Percentiles rank a stretch among this genome's conserved stretches.
Evolutionary conservation across 441 rosid species (phyloP).

Genomic region (Pelargonium citronellum): DNA sequence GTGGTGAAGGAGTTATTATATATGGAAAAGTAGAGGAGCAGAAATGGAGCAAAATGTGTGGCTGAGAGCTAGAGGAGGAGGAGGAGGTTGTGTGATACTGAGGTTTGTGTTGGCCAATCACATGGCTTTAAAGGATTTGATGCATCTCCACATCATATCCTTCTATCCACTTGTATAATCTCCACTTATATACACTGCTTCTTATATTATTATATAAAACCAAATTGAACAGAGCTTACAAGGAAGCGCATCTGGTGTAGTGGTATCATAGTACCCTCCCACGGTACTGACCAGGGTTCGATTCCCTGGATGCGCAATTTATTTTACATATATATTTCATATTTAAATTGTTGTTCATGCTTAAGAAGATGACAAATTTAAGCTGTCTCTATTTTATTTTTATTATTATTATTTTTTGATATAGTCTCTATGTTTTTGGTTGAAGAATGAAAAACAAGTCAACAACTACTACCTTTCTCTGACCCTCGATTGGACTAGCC

Average conservation of each 20-base stretch:
- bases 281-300: constrained; percentile 99
- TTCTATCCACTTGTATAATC: background rate
- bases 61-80: background rate
- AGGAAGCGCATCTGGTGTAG: constrained; percentile 78
- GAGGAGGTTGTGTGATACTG: background rate
- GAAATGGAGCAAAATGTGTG: background rate
- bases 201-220: too few species aligned
- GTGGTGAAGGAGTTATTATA: background rate
- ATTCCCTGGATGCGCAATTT: constrained; percentile 84
- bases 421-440: too few species aligned
- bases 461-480: too few species aligned
- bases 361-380: too few species aligned
- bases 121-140: background rate
- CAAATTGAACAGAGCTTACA: background rate
- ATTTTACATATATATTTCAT: too few species aligned
- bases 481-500: too few species aligned
- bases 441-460: too few species aligned
- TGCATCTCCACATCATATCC: background rate
- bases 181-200: background rate
- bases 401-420: too few species aligned
- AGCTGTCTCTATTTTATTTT: too few species aligned
- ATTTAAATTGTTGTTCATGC: too few species aligned
- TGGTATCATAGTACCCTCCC: constrained; percentile 99
- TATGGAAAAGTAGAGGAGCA: background rate
- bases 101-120: background rate